A percentile compares a stretch with the other conserved stretches of the same genome.
These are phyloP conservation scores for Cutaneotrichosporon arboriforme DNA, from an alignment of 1,284 basidiomycete genomes.

Conservation along the genomic window DNA sequence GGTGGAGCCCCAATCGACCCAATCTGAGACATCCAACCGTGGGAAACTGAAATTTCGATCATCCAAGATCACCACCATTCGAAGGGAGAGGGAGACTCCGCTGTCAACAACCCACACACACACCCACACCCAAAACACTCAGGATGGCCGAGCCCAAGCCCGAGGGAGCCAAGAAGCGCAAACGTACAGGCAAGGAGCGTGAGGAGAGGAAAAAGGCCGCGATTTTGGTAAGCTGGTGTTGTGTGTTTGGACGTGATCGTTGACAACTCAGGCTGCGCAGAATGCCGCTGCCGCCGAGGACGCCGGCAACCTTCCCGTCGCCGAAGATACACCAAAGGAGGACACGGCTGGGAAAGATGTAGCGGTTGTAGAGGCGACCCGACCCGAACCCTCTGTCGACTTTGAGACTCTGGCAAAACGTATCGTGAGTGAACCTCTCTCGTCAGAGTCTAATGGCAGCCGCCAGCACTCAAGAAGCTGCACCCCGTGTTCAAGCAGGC, in stretches of 20 bases:
- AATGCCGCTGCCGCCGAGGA: neutral
- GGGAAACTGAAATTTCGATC: conserved; percentile 16
- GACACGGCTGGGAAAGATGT: neutral
- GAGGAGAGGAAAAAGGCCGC: conserved; percentile 39
- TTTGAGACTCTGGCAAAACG: conserved; percentile 28
- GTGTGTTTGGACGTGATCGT: too few species aligned
- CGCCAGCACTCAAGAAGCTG: conserved; percentile 43
- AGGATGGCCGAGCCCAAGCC: conserved; percentile 5
- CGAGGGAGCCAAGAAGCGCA: conserved; percentile 32
- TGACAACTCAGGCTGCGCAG: too few species aligned
- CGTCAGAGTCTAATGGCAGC: conserved; percentile 22
- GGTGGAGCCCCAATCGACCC: too few species aligned
- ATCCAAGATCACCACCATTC: too few species aligned
- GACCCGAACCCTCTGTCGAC: conserved; percentile 24
- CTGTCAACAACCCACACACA: conserved; percentile 4
- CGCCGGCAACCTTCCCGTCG: neutral
- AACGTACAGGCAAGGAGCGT: conserved; percentile 44
- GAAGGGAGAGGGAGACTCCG: neutral
- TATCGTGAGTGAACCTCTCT: conserved; percentile 26
- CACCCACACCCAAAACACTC: neutral
- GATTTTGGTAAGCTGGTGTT: conserved; percentile 24
- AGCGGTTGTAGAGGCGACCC: too few species aligned
- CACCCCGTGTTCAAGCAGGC: conserved; percentile 61
- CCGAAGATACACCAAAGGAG: conserved; percentile 6
- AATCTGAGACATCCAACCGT: conserved; percentile 4